Base-by-base conservation (phyloP, 345 rosid genomes). In the Bruguiera parviflora region DNA sequence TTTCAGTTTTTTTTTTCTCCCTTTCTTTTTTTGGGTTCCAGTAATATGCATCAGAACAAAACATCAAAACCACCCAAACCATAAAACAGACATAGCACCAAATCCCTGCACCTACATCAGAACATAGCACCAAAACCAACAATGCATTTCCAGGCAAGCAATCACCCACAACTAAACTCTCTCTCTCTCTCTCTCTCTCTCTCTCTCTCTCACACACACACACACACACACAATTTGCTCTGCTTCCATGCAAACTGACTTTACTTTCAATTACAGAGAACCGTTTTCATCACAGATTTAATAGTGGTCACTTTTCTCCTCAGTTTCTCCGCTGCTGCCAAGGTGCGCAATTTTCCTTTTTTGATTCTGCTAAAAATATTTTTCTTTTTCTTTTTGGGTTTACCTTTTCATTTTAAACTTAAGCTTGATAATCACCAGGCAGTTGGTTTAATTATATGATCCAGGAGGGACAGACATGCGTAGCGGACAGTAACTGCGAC, bases 261-360 rank as follows among this genome's bases (percentile, higher is more conserved):
- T 6, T 25, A 6, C 5, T 64, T 74, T 55, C 20, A 52, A 68
- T 70, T 70, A 75, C 91, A 82, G 84, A 73, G 71, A 25, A 55
- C 71, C 63, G 18, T 68, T 39, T 49, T 73, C 72, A 57, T 79
- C 68, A 64, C 74, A 33, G 63, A 21, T 65, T 39, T 70, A 27
- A 33, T 84, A 69, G 72, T 82, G 51, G n/a, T 83, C 32, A 70
- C 79, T 71, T 66, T 81, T 67, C 71, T 93, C 68, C 64, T 83
- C 68, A 43, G 47, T 64, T 67, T 69, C 67, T 82, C 88, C 43
- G 73, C 74, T 82, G 89, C 94, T 69, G 87, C 81, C 68, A 81
- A 82, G 96, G 96, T 53, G 18, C 59, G 28, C 10, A 6, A 20
- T 25, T 53, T 11, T 63, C 35, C 0, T 43, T 25, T 56, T 55